A percentile compares a stretch with the other conserved stretches of the same genome.
Conservation (phyloP, 345 rosid species). For the Cochlearia excelsa region DNA sequence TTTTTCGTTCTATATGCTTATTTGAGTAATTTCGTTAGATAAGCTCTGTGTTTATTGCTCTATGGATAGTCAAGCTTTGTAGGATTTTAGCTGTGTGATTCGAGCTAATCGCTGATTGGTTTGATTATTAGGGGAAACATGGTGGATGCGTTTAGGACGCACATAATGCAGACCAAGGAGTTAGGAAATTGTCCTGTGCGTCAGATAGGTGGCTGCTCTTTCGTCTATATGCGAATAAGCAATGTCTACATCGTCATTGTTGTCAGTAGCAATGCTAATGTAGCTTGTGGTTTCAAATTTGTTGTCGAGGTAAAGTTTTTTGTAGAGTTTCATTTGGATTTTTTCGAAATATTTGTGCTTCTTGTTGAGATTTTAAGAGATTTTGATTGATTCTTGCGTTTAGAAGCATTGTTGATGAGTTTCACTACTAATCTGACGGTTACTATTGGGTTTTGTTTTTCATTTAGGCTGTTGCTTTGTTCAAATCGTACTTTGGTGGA, state of each 20-base stretch:
- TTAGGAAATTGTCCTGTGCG: constrained; percentile 95
- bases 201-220: constrained; percentile 98
- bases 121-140: constrained; percentile 63
- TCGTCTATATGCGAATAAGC: constrained; percentile 94
- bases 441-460: constrained; percentile 1
- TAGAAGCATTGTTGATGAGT: neutral
- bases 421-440: neutral
- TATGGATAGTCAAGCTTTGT: constrained; percentile 3
- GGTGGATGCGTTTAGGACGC: constrained; percentile 99
- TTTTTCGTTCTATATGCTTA: neutral
- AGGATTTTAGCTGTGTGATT: neutral
- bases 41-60: constrained; percentile 5
- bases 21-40: neutral
- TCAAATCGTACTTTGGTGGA: constrained; percentile 97
- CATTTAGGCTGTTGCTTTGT: constrained; percentile 86
- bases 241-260: constrained; percentile 97
- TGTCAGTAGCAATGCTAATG: constrained; percentile 99
- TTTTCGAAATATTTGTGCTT: neutral
- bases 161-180: constrained; percentile 98
- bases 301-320: constrained; percentile 71
- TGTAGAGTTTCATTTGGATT: neutral
- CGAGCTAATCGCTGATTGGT: neutral
- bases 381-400: neutral
- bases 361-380: neutral
- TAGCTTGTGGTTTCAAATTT: constrained; percentile 97